These are phyloP conservation scores for Talaromyces adpressus DNA, from an alignment of 495 filamentous ascomycete genomes.

Conservation along the genomic window DNA sequence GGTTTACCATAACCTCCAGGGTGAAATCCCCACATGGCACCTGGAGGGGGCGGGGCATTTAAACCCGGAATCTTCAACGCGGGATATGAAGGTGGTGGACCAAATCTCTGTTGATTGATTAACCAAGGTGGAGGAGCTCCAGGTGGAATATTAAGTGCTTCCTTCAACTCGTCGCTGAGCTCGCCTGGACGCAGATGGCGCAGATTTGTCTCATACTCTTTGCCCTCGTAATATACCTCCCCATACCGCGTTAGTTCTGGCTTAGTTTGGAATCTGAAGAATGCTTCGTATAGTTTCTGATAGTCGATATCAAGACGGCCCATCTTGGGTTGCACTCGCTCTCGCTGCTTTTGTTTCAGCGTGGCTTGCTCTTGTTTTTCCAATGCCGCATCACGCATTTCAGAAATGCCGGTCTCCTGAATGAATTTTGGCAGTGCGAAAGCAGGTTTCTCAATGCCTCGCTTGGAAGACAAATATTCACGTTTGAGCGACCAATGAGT, in stretches of 20 bases:
- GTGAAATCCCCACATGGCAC: conserved; percentile 91
- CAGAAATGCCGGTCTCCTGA: conserved; percentile 91
- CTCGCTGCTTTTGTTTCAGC: conserved; percentile 91
- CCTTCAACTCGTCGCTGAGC: conserved; percentile 80
- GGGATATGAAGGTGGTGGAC: conserved; percentile 88
- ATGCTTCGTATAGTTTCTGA: conserved; percentile 94
- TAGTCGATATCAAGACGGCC: conserved; percentile 97
- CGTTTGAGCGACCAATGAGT: conserved; percentile 91
- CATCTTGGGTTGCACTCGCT: conserved; percentile 93
- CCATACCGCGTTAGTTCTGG: conserved; percentile 89
- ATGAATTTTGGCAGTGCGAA: conserved; percentile 96
- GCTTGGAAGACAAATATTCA: conserved; percentile 92
- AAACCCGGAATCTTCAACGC: conserved; percentile 87
- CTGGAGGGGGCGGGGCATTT: conserved; percentile 91
- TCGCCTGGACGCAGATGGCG: conserved; percentile 85
- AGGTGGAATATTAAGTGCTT: conserved; percentile 89
- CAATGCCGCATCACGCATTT: conserved; percentile 94
- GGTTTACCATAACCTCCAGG: conserved; percentile 96
- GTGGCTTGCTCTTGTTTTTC: conserved; percentile 90
- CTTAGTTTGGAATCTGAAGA: conserved; percentile 96
- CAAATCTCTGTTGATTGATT: conserved; percentile 90
- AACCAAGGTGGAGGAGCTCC: conserved; percentile 95
- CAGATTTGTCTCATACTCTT: conserved; percentile 95
- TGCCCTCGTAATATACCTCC: conserved; percentile 97
- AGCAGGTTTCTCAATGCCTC: conserved; percentile 89